These are phyloP conservation scores for Hyphodiscus hymeniophilus DNA, from an alignment of 495 filamentous ascomycete genomes.

Conservation along the genomic window DNA sequence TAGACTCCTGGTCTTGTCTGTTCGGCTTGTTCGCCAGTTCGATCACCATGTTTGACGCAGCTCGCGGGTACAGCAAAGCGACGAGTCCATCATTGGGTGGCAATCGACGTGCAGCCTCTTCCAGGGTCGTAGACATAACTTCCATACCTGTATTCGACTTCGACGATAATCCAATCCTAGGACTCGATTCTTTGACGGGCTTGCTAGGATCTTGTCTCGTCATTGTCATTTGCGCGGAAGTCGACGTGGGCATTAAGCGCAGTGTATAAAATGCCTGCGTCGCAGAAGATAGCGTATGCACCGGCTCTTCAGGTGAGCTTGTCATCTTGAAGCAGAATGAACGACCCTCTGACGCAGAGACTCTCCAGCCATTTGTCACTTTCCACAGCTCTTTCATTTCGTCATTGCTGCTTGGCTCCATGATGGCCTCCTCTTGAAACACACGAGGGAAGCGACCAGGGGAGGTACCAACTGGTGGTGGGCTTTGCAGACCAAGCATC, in stretches of 20 bases:
- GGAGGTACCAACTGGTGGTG: slow-evolving; percentile 23
- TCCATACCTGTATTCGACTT: slow-evolving; percentile 33
- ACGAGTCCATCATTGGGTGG: slow-evolving; percentile 60
- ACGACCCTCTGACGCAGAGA: slow-evolving; percentile 38
- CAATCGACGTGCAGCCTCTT: slow-evolving; percentile 46
- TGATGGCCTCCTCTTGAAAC: slow-evolving; percentile 34
- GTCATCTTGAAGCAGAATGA: slow-evolving; percentile 42
- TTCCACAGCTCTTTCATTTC: slow-evolving; percentile 47
- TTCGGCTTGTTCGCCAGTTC: slow-evolving; percentile 49
- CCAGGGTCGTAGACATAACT: slow-evolving; percentile 52
- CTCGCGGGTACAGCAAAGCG: slow-evolving; percentile 62
- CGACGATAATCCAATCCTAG: slow-evolving; percentile 10
- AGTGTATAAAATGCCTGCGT: slow-evolving; percentile 45
- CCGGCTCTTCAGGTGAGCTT: slow-evolving; percentile 35
- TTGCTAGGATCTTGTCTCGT: slow-evolving; percentile 46
- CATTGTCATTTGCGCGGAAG: slow-evolving; percentile 43
- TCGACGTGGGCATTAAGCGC: slow-evolving; percentile 44
- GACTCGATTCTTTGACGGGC: slow-evolving; percentile 28
- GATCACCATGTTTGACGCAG: slow-evolving; percentile 61
- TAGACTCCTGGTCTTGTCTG: slow-evolving; percentile 28
- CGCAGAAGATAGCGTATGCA: slow-evolving; percentile 43
- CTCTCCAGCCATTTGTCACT: slow-evolving; percentile 46
- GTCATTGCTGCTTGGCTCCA: slow-evolving; percentile 39
- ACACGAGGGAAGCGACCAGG: slow-evolving; percentile 29
- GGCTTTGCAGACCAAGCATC: slow-evolving; percentile 22